phyloP scores from a whole-genome alignment of 257 asterid species.

The Solanum piurae region DNA sequence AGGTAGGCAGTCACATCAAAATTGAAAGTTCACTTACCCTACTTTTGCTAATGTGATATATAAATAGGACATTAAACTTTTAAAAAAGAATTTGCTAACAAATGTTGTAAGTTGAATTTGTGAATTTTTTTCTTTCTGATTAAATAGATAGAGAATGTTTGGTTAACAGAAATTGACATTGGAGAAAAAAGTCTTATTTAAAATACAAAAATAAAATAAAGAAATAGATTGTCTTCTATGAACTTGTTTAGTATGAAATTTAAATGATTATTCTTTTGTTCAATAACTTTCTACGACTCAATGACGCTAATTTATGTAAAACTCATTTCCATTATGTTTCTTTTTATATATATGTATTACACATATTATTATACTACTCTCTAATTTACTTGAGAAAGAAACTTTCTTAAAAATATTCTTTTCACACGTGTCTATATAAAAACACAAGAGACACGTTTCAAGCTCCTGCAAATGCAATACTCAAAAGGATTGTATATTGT shows the following conservation, averaged over 20 bases:
- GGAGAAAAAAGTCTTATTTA: background rate
- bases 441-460: background rate
- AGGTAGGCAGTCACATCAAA: background rate
- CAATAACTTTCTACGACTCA: background rate
- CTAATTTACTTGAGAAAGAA: background rate
- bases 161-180: background rate
- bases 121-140: background rate
- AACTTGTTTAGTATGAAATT: background rate
- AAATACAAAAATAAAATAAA: background rate
- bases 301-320: background rate
- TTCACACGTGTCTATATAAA: background rate
- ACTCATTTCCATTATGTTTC: background rate
- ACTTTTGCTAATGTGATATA: background rate
- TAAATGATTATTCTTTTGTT: background rate
- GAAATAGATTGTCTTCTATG: background rate
- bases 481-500: background rate
- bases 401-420: background rate
- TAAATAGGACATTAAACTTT: background rate
- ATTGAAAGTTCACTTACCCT: background rate
- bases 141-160: background rate
- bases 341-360: background rate
- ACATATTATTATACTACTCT: background rate
- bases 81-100: background rate
- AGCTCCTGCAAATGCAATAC: background rate
- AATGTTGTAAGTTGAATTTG: background rate